Base-by-base conservation (phyloP, 1,284 basidiomycete genomes). In the Sporisorium scitamineum region DNA sequence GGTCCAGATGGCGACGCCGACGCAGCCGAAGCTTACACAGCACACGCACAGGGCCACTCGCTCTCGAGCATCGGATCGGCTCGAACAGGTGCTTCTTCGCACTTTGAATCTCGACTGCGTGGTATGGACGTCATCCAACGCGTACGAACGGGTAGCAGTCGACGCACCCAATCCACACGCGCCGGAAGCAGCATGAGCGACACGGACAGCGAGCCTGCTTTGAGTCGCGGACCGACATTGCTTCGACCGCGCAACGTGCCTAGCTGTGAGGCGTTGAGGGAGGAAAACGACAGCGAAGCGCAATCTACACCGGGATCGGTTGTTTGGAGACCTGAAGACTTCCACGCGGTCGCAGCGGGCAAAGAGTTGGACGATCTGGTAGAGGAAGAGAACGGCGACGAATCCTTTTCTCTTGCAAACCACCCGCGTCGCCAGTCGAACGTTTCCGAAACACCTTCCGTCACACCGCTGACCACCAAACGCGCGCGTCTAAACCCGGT, bases 101-200 rank as follows among this genome's bases (percentile, higher is more conserved):
- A 75, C 50, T 70, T 83, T 16, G 81, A 83, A 61, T 67, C 65
- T 5, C 59, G 65, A 8, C 26, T 83, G 29, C 56, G 65, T 3
- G 61, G 61, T 5, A 83, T 83, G 81, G 80, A 83, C 39, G 80
- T 82, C 22, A 65, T 81, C 13, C 81, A 83, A 44, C 78, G 81
- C 22, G 74, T 65, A 2, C 70, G 73, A 2, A 81, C 81, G 1
- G 71, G 65, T 2, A 73, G 69, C 54, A 75, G 75, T 34, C 50
- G 76, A n/a, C 63, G 74, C 20, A 71, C 72, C 6, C 58, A 57
- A 26, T 74, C 70, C 5, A 77, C 60, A 11, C 47, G 69, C n/a
- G 56, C 66, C 9, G 62, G 70, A 10, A 70, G 70, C 50, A 45
- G 47, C n/a, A 34, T 59, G 18, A 75, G 65, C 52, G 75, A 72